Percentiles rank a stretch among this genome's conserved stretches.
phyloP scores from a whole-genome alignment of 108 stramenopile species.

The Nannochloropsis salina region DNA sequence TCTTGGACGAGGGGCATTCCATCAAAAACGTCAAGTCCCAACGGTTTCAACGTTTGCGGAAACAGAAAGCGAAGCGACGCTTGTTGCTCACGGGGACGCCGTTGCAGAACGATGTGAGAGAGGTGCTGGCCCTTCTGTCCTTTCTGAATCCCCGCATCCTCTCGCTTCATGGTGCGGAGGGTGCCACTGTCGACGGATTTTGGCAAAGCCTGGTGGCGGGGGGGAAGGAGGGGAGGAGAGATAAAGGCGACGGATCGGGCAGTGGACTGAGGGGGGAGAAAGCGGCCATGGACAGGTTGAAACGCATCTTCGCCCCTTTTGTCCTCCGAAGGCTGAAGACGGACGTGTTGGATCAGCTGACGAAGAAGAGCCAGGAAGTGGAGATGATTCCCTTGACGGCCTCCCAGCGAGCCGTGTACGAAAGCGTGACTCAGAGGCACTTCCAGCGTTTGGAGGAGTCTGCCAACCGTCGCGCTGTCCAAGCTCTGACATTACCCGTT shows the following conservation, averaged over 20 bases:
- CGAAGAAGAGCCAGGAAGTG: constrained; percentile 33
- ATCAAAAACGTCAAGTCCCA: constrained; percentile 53
- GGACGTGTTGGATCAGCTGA: constrained; percentile 55
- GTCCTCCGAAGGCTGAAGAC: constrained; percentile 56
- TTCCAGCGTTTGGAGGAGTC: constrained; percentile 6
- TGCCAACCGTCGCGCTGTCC: background rate
- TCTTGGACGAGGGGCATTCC: constrained; percentile 57
- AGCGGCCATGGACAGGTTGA: constrained; percentile 34
- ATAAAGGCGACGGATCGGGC: background rate
- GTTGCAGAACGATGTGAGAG: constrained; percentile 53
- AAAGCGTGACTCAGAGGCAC: constrained; percentile 20
- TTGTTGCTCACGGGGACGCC: constrained; percentile 56
- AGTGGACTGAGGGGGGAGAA: background rate
- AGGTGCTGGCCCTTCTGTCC: constrained; percentile 51
- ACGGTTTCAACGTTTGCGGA: constrained; percentile 35
- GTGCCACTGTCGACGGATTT: background rate
- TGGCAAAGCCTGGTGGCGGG: constrained; percentile 42
- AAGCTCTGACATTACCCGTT: background rate
- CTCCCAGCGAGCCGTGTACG: constrained; percentile 27
- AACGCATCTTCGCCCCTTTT: constrained; percentile 47
- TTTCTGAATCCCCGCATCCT: constrained; percentile 51
- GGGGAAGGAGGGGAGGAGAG: constrained; percentile 1
- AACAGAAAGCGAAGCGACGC: constrained; percentile 44
- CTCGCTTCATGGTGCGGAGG: background rate
- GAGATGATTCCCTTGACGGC: constrained; percentile 10